Base-by-base conservation (phyloP, 495 filamentous ascomycete genomes). In the Xylaria flabelliformis region DNA sequence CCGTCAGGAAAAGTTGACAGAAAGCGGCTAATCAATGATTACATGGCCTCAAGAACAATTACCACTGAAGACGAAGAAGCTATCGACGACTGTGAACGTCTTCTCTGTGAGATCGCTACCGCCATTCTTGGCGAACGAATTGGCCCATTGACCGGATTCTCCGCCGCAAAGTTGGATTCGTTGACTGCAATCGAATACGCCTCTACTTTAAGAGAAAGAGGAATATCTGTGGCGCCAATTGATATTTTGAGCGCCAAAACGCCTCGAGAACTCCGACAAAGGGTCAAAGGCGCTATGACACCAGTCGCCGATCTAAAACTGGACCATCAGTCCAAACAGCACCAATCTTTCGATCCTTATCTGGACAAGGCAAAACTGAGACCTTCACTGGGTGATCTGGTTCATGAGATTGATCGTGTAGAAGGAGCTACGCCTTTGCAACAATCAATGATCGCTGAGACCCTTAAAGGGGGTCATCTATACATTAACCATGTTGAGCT, bases 1-100 rank as follows among this genome's bases (percentile, higher is more conserved):
- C 80, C 92, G n/a, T 94, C 92, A 0, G 93, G 93, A 3, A 97
- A 97, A 71, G 82, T 92, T 4, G 90, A 97, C 74, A 87, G 89
- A 63, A 91, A 89, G 72, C 76, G 78, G 2, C 76, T 97, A n/a
- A 83, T 90, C 50, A 78, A 81, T 5, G 82, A 90, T 12, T 94
- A 91, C 76, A 59, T 76, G 70, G 26, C 74, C 13, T 63, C 79
- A 64, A 59, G 72, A 29, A 51, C 70, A 6, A 48, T 64, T 12
- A 56, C 21, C 3, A 12, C 46, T 5, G 21, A 21, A 0, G 58
- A 74, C 0, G 73, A 74, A 5, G 21, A 74, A 19, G 80, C 80
- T 46, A 72, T 72, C 6, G 78, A 82, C 56, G 82, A 82, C 0
- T 70, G 78, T 51, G 87, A 89, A 75, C 75, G 74, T 9, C 78